phyloP scores from a whole-genome alignment of 208 protist species.

The Leishmania gerbilli region DNA sequence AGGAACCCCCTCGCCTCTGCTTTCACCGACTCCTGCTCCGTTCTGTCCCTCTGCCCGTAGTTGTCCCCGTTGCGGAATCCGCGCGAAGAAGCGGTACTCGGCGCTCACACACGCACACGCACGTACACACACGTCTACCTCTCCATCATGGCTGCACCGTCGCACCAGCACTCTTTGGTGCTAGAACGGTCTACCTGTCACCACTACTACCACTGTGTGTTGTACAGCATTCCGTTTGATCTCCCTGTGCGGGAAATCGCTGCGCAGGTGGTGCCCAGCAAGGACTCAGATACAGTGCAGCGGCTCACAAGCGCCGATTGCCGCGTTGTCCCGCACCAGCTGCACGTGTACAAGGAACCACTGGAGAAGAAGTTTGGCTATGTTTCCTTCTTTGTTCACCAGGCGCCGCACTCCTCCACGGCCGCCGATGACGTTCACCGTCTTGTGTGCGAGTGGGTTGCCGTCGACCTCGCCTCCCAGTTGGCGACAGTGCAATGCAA shows the following conservation, averaged over 20 bases:
- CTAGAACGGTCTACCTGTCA: slow-evolving; percentile 28
- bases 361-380: slow-evolving; percentile 79
- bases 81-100: background rate
- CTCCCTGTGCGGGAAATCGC: slow-evolving; percentile 48
- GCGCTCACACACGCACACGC: too few relatives aligned
- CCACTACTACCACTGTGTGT: slow-evolving; percentile 74
- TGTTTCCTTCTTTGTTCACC: slow-evolving; percentile 62
- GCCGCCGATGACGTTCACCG: slow-evolving; percentile 37
- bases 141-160: background rate
- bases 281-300: slow-evolving; percentile 36
- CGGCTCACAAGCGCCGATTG: slow-evolving; percentile 33
- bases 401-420: slow-evolving; percentile 15
- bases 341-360: slow-evolving; percentile 83
- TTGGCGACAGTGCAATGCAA: slow-evolving; percentile 37
- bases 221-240: slow-evolving; percentile 51
- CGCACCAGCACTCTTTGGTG: slow-evolving; percentile 5
- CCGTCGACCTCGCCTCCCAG: slow-evolving; percentile 44
- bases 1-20: background rate
- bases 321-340: slow-evolving; percentile 66
- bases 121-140: background rate
- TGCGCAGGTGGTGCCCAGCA: slow-evolving; percentile 41
- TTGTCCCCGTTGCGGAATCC: background rate
- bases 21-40: background rate
- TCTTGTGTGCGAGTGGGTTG: slow-evolving; percentile 52
- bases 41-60: background rate